These are phyloP conservation scores for Fusarium globosum DNA, from an alignment of 2,329 filamentous ascomycete species.

Conservation along the genomic window DNA sequence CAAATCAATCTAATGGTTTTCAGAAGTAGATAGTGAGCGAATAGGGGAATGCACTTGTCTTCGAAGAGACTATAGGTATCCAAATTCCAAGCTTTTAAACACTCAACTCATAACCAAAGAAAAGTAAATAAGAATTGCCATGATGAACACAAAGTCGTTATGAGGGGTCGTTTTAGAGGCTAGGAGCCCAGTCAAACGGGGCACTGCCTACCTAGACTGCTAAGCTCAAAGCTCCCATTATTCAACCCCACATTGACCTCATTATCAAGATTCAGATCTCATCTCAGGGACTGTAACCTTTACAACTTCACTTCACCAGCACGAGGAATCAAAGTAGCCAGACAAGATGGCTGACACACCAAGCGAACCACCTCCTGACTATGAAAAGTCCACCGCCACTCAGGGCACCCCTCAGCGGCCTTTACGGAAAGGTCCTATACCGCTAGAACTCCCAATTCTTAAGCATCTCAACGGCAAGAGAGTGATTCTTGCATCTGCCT, in stretches of 20 bases:
- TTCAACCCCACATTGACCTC: conserved; percentile 45
- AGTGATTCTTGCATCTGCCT: conserved; percentile 90
- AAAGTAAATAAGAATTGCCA: not conserved
- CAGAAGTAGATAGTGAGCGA: not conserved
- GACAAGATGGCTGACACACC: conserved; percentile 46
- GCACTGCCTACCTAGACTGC: conserved; percentile 6
- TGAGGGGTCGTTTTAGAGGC: conserved; percentile 31
- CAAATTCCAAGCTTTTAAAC: too few relatives aligned
- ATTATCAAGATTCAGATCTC: conserved; percentile 28
- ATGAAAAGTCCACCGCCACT: conserved; percentile 55
- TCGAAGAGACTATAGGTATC: rapidly evolving
- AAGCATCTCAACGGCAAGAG: conserved; percentile 80
- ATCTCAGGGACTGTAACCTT: not conserved
- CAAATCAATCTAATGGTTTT: not conserved
- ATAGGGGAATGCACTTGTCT: too few relatives aligned
- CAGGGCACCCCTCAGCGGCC: conserved; percentile 47
- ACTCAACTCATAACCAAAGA: not conserved
- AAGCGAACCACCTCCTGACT: conserved; percentile 59
- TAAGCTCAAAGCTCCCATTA: conserved; percentile 36
- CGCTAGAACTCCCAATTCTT: conserved; percentile 84
- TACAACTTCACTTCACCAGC: conserved; percentile 18
- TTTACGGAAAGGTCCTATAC: conserved; percentile 65
- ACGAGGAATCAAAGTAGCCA: not conserved
- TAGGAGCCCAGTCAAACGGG: conserved; percentile 34
- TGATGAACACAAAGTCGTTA: conserved; percentile 25